Evolutionary conservation across 1,284 basidiomycete species (phyloP), one percentile per base, ranked within the genome.

Genomic region (Wallemia hederae): DNA sequence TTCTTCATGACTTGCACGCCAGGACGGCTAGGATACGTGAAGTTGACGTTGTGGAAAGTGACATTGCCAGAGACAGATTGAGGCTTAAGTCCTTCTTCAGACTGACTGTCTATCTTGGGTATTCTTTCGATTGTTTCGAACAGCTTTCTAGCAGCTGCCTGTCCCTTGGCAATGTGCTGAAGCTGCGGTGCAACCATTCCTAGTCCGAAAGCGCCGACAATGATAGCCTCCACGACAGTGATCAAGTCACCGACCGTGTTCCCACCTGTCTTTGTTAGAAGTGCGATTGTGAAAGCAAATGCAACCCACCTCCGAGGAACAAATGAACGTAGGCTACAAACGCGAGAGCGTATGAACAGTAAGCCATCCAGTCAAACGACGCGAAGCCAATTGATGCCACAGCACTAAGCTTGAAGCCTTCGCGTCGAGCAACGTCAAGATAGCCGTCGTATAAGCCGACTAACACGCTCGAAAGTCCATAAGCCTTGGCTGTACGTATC

Each of bases 91-190:
- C 92, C 92, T 0, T 69, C 74, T 0, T 78, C 74, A 63, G 80
- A 75, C 1, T 81, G 74, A 1, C 86, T 88, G 70, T 97, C 90
- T 67, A 98, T 98, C 2, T 74, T 68, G 60, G 89, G 80, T 62
- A 83, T 73, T 62, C 87, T 82, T 69, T 94, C 87, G 66, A 98
- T 97, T 2, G 91, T 94, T 49, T 80, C 76, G 69, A 78, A 96
- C 1, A 98, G 75, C 71, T 96, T 97, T 34, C 86, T 86, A n/a
- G 90, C 92, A 7, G 92, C 90, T 24, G 81, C 86, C 65, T 81
- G 80, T 33, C 78, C 91, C 65, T 84, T 81, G 2, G 80, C 79
- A 63, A 97, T 75, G 14, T 87, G 84, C 80, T 72, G 67, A 24
- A 25, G 31, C 25, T 58, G 25, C 14, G 56, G 56, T 3, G 56